phyloP scores from a whole-genome alignment of 2,329 filamentous ascomycete species.

The Trichoderma afroharzianum region DNA sequence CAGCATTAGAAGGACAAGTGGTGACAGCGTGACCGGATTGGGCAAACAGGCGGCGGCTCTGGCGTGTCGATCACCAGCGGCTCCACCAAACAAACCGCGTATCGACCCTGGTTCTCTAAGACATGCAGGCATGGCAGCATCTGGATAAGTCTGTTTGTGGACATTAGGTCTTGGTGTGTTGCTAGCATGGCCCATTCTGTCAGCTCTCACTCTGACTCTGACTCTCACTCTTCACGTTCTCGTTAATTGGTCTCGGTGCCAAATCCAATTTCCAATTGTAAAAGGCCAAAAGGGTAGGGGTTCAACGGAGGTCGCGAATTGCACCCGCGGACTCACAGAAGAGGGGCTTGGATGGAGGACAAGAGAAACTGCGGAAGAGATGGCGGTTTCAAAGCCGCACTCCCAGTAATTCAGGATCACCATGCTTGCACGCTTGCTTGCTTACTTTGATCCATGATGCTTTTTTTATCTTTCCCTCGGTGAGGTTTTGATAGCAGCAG shows the following conservation, averaged over 20 bases:
- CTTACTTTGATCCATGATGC: not conserved
- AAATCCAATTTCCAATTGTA: not conserved
- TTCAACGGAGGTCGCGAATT: not conserved
- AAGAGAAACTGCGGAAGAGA: not conserved
- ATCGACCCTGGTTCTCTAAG: conserved; percentile 2
- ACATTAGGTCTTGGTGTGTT: not conserved
- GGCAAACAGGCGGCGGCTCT: conserved; percentile 11
- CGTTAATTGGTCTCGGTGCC: not conserved
- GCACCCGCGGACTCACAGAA: not conserved
- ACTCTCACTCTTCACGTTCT: not conserved
- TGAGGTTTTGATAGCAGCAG: not conserved
- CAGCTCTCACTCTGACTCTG: not conserved
- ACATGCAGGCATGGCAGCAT: conserved; percentile 7
- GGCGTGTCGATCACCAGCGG: conserved; percentile 12
- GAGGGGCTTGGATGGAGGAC: not conserved
- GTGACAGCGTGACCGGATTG: conserved; percentile 17
- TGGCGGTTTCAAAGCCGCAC: not conserved
- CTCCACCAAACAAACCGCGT: conserved; percentile 16
- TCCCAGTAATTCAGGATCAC: not conserved
- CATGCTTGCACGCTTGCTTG: not conserved
- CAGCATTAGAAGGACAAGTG: not conserved
- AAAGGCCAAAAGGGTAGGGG: not conserved
- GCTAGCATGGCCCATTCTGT: not conserved
- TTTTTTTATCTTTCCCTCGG: not conserved
- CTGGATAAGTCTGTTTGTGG: not conserved